A percentile compares a stretch with the other conserved stretches of the same genome.
Conservation (phyloP, 1,139 yeast species). For the Taphrina communis region DNA sequence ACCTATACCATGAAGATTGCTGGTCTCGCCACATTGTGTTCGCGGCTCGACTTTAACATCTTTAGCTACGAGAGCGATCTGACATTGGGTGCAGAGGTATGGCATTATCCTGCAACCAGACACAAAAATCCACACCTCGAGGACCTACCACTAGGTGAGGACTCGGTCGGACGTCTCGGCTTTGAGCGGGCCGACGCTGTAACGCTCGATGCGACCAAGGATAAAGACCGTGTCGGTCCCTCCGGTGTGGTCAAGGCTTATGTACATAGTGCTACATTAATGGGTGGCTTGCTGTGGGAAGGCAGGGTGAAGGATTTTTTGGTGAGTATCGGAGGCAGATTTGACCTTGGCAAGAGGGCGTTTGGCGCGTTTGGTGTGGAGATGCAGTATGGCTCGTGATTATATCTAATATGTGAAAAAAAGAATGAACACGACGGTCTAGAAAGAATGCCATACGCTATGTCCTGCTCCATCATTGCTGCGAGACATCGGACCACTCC, state of each 20-base stretch:
- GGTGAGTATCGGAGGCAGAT: constrained; percentile 68
- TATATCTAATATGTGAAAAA: neutral
- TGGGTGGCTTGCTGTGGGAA: constrained; percentile 76
- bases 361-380: constrained; percentile 44
- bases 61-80: constrained; percentile 89
- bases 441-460: neutral
- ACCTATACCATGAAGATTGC: constrained; percentile 79
- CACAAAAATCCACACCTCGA: neutral
- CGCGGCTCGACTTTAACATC: constrained; percentile 85
- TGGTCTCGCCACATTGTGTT: constrained; percentile 64
- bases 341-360: constrained; percentile 41
- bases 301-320: constrained; percentile 82
- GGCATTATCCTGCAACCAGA: constrained; percentile 54
- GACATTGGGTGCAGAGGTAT: constrained; percentile 83
- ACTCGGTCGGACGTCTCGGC: constrained; percentile 3
- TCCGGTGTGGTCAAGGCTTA: constrained; percentile 73
- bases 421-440: neutral
- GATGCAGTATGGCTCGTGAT: constrained; percentile 45
- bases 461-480: constrained; percentile 1
- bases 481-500: constrained; percentile 28
- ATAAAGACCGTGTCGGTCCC: constrained; percentile 47
- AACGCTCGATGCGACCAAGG: constrained; percentile 42
- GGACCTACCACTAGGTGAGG: neutral
- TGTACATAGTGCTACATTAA: constrained; percentile 67
- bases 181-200: constrained; percentile 22